A percentile compares a stretch with the other conserved stretches of the same genome.
Evolutionary conservation across 768 basidiomycete species (phyloP).

Genomic region (Pleurotus sapidus): DNA sequence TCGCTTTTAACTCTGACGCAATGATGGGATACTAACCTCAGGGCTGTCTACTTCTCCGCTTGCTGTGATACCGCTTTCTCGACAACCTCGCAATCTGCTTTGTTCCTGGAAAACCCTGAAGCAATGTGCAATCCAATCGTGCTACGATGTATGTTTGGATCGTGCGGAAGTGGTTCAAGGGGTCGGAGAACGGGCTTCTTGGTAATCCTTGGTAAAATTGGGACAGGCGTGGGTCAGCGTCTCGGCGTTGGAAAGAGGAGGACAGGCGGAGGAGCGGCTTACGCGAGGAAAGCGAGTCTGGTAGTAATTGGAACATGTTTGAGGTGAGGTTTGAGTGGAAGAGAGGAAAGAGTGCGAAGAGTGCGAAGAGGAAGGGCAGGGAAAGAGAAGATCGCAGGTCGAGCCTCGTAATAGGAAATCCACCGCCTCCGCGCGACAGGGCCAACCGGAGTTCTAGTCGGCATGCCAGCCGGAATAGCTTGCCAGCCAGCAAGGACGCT

Average conservation of each 20-base stretch:
- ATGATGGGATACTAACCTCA: background rate
- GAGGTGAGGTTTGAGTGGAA: constrained; percentile 84
- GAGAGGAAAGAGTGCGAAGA: constrained; percentile 37
- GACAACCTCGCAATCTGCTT: too few relatives aligned
- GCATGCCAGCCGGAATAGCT: background rate
- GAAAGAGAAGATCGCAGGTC: constrained; percentile 18
- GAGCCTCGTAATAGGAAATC: constrained; percentile 2
- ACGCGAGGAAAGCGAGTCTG: background rate
- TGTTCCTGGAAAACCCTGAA: background rate
- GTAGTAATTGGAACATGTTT: constrained; percentile 35
- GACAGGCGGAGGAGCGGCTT: constrained; percentile 7
- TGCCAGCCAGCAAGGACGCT: background rate
- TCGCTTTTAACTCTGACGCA: constrained; percentile 11
- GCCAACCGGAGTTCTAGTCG: background rate
- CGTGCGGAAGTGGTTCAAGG: constrained; percentile 72
- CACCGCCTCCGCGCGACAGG: background rate
- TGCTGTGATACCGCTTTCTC: background rate
- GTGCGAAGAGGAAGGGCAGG: constrained; percentile 23
- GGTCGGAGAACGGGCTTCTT: constrained; percentile 37
- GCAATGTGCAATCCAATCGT: constrained; percentile 13
- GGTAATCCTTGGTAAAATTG: constrained; percentile 40
- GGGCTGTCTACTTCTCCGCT: background rate
- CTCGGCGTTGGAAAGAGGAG: constrained; percentile 9
- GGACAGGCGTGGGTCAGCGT: constrained; percentile 1
- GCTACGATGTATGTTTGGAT: constrained; percentile 73